phyloP scores from a whole-genome alignment of 176 grass and related monocot species.

The Tuctoria greenei region DNA sequence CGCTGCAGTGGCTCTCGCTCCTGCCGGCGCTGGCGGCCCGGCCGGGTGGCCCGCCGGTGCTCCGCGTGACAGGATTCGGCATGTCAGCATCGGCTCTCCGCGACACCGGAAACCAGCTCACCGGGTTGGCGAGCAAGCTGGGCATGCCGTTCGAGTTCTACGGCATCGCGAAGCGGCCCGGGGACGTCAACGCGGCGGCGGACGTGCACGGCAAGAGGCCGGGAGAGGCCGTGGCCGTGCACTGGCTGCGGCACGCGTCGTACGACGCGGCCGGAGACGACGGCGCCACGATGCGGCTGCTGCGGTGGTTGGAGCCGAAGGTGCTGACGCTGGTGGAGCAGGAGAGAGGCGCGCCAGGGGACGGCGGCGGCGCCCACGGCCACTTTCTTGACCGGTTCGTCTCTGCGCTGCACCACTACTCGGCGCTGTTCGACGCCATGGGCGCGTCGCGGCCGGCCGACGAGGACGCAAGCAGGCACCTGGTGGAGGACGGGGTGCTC shows the following conservation, averaged over 20 bases:
- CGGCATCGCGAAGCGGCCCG: slow-evolving; percentile 41
- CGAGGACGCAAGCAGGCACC: slow-evolving; percentile 53
- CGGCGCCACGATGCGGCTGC: slow-evolving; percentile 34
- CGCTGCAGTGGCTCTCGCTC: slow-evolving; percentile 62
- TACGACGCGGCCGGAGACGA: slow-evolving; percentile 60
- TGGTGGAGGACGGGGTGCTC: slow-evolving; percentile 48
- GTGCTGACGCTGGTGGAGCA: slow-evolving; percentile 61
- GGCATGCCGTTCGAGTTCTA: slow-evolving; percentile 60
- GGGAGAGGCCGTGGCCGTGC: slow-evolving; percentile 53
- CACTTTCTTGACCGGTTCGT: slow-evolving; percentile 63
- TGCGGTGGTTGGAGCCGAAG: slow-evolving; percentile 47
- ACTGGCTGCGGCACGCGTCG: slow-evolving; percentile 55
- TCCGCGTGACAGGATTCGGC: slow-evolving; percentile 55
- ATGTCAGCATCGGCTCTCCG: slow-evolving; percentile 31
- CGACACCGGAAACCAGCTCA: slow-evolving; percentile 54
- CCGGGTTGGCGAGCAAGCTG: slow-evolving; percentile 50
- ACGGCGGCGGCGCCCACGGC: not conserved
- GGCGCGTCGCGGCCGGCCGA: slow-evolving; percentile 37
- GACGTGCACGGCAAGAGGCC: slow-evolving; percentile 20
- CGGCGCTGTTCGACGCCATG: slow-evolving; percentile 54
- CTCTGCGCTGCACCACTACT: slow-evolving; percentile 56
- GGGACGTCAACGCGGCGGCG: slow-evolving; percentile 27
- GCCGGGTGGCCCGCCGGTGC: slow-evolving; percentile 29
- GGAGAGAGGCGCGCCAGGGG: slow-evolving; percentile 12
- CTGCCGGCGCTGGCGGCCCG: slow-evolving; percentile 50